Base-by-base conservation (phyloP, 1,139 yeast genomes). In the Candida smagusa region DNA sequence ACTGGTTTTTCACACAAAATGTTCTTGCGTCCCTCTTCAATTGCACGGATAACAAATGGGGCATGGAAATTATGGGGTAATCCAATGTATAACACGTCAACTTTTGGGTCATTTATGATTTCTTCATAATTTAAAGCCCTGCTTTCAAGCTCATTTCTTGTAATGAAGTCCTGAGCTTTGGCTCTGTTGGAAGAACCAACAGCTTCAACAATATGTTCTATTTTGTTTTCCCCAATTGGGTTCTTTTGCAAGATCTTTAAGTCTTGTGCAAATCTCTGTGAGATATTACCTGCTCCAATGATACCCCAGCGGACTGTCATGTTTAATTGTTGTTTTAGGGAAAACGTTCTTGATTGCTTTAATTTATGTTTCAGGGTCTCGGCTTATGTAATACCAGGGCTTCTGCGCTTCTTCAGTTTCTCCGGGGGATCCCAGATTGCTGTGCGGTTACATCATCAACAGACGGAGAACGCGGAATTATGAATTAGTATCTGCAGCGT, bases 1-100 rank as follows among this genome's bases (percentile, higher is more conserved):
- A 78, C 65, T 2, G 85, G 82, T 55, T 80, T 80, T 50, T 80
- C 86, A 49, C 81, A 74, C 37, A 80, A 61, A 22, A 79, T 81
- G 52, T 78, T 77, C 50, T 74, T 74, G 36, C 59, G 56, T n/a
- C 74, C 79, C 30, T 74, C 65, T 12, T 63, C 58, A 45, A 80
- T 61, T n/a, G 81, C 79, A 30, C 60, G 52, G 36, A 68, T 58
- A 12, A 74, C 73, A 45, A 71, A 73, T 28, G 68, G 69, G 44
- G 74, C 72, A 54, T 80, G 86, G 46, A 65, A 62, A 7, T 68
- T 59, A 57, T 79, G 84, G 3, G 84, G 84, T 6, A 81, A 71
- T 3, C 81, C 84, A 33, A 80, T 61, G 52, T 80, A 80, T 27
- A 80, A 71, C 21, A 74, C 63, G 40, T 79, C 77, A 30, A 79